A percentile compares a stretch with the other conserved stretches of the same genome.
Conservation (phyloP, 805 yeast species). For the Ascoidea tarda region DNA sequence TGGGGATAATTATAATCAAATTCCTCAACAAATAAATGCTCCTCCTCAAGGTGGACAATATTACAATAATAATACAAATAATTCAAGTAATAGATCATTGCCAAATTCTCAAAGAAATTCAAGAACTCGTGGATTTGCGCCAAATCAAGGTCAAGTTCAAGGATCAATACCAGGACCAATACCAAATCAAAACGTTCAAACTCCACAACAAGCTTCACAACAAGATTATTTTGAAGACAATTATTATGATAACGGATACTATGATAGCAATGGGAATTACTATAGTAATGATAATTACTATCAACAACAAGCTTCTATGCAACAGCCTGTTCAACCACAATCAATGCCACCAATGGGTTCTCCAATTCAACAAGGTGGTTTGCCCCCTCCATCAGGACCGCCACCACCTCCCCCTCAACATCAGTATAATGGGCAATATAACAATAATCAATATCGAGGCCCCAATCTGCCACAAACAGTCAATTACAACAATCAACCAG, state of each 20-base stretch:
- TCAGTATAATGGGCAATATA: neutral
- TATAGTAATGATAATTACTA: conserved; percentile 13
- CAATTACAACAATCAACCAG: conserved; percentile 6
- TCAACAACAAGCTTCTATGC: conserved; percentile 13
- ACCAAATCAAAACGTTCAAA: neutral
- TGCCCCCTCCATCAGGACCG: conserved; percentile 5
- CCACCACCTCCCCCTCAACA: conserved; percentile 6
- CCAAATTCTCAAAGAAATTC: too few species aligned
- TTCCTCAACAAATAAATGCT: neutral
- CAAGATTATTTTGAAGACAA: conserved; percentile 5
- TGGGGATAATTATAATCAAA: too few species aligned
- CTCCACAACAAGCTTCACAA: conserved; percentile 5
- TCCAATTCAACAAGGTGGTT: conserved; percentile 1
- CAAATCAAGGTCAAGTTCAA: neutral
- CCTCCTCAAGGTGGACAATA: neutral
- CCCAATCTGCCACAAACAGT: neutral
- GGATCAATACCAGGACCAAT: conserved; percentile 8
- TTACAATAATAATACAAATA: neutral
- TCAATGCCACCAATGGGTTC: too few species aligned
- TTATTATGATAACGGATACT: conserved; percentile 10
- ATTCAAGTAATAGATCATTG: neutral
- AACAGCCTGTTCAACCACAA: neutral
- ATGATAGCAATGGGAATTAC: conserved; percentile 1
- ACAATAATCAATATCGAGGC: neutral
- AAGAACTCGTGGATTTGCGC: too few species aligned